Conservation (phyloP, 176 grass and related monocot genomes). For the Rhynchospora tenuis region DNA sequence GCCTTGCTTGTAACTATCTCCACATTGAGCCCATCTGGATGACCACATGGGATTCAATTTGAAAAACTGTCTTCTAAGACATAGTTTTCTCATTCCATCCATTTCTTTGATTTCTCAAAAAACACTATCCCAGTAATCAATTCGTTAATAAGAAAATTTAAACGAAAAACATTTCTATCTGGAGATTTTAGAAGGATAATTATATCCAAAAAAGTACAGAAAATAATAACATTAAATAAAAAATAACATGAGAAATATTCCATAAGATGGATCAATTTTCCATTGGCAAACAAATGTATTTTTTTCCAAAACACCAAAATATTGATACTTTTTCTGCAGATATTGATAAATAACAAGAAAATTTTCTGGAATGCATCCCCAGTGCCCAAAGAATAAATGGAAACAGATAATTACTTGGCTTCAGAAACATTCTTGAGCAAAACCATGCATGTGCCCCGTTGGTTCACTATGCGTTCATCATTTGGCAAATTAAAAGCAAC, state of each 20-base stretch:
- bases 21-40: neutral
- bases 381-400: neutral
- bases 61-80: neutral
- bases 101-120: neutral
- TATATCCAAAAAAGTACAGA: neutral
- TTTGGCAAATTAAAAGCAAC: conserved; percentile 98
- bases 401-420: conserved; percentile 63
- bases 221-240: neutral
- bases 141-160: neutral
- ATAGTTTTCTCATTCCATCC: neutral
- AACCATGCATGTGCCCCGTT: conserved; percentile 95
- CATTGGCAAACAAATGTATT: neutral
- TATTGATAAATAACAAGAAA: neutral
- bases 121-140: neutral
- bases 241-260: neutral
- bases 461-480: conserved; percentile 91
- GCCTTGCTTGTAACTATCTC: neutral
- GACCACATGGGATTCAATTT: neutral
- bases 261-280: neutral
- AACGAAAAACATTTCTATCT: neutral
- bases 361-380: neutral
- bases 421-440: conserved; percentile 97
- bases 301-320: neutral
- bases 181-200: neutral
- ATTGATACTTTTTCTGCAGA: neutral